A percentile compares a stretch with the other conserved stretches of the same genome.
Conservation (phyloP, 169 alveolate species). For the Plasmodium vivax region DNA sequence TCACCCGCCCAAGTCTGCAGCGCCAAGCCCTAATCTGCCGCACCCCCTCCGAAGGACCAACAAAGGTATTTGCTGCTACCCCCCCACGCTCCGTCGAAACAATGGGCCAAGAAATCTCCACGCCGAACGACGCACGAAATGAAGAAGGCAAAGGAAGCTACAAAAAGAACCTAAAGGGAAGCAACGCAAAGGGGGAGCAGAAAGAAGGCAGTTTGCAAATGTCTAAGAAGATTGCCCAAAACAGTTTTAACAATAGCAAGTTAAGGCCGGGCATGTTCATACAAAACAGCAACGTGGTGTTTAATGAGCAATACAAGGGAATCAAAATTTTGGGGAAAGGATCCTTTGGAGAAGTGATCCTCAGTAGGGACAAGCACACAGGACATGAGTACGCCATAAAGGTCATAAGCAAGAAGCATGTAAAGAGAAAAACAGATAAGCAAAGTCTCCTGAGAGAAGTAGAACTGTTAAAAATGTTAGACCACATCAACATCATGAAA, state of each 20-base stretch:
- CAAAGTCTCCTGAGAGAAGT: constrained; percentile 90
- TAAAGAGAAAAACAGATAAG: constrained; percentile 88
- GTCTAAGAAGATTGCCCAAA: constrained; percentile 30
- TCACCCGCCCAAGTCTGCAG: background rate
- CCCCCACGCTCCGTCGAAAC: background rate
- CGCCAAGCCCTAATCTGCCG: background rate
- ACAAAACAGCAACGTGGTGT: constrained; percentile 87
- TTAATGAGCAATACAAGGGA: constrained; percentile 89
- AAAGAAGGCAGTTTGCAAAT: constrained; percentile 9
- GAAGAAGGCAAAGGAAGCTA: constrained; percentile 17
- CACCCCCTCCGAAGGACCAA: background rate
- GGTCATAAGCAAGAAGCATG: constrained; percentile 90
- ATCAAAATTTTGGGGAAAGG: constrained; percentile 93
- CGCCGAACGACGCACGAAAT: constrained; percentile 11
- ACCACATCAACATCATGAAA: constrained; percentile 93
- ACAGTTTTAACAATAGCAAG: constrained; percentile 57
- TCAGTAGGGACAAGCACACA: constrained; percentile 90
- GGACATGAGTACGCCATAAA: constrained; percentile 92
- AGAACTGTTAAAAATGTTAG: constrained; percentile 87
- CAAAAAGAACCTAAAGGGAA: constrained; percentile 31
- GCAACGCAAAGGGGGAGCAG: background rate
- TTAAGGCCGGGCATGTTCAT: constrained; percentile 93
- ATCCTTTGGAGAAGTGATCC: constrained; percentile 93
- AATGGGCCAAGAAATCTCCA: constrained; percentile 62
- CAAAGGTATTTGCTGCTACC: background rate